Percentiles rank a stretch among this genome's conserved stretches.
These are phyloP conservation scores for Phytophthora megakarya DNA, from an alignment of 352 stramenopile genomes.

Conservation along the genomic window DNA sequence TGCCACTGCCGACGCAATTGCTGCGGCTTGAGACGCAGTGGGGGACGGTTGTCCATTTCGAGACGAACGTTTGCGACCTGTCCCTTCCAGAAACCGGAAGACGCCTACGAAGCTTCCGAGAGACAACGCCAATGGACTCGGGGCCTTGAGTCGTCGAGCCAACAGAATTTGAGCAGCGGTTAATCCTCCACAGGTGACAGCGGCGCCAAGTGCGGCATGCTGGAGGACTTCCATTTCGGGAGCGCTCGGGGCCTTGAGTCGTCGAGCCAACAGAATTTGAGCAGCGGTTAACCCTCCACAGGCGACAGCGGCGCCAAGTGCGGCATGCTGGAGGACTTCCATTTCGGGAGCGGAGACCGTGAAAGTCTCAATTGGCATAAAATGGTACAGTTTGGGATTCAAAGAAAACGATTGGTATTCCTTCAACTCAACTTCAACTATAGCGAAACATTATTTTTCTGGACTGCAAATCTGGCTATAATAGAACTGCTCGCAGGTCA, in stretches of 20 bases:
- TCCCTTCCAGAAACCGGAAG: constrained; percentile 58
- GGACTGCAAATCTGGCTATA: no score
- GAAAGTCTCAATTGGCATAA: constrained; percentile 9
- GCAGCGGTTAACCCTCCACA: constrained; percentile 39
- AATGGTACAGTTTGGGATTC: constrained; percentile 9
- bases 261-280: constrained; percentile 50
- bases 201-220: constrained; percentile 48
- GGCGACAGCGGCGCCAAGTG: constrained; percentile 37
- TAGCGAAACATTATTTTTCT: no score
- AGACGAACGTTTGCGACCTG: constrained; percentile 23
- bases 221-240: constrained; percentile 41
- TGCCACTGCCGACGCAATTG: constrained; percentile 38
- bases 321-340: constrained; percentile 49
- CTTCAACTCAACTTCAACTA: no score
- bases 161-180: constrained; percentile 46
- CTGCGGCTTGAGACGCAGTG: constrained; percentile 45
- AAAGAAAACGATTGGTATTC: constrained; percentile 19
- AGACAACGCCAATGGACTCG: constrained; percentile 54
- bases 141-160: constrained; percentile 39
- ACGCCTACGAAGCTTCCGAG: constrained; percentile 62
- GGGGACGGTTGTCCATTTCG: constrained; percentile 15
- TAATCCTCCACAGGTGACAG: constrained; percentile 39
- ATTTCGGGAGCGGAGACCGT: constrained; percentile 30
- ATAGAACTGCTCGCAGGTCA: no score
- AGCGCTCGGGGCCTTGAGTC: constrained; percentile 43